Percentiles rank a stretch among this genome's conserved stretches.
phyloP scores from a whole-genome alignment of 768 basidiomycete genomes.

The Nidula microcarpa region DNA sequence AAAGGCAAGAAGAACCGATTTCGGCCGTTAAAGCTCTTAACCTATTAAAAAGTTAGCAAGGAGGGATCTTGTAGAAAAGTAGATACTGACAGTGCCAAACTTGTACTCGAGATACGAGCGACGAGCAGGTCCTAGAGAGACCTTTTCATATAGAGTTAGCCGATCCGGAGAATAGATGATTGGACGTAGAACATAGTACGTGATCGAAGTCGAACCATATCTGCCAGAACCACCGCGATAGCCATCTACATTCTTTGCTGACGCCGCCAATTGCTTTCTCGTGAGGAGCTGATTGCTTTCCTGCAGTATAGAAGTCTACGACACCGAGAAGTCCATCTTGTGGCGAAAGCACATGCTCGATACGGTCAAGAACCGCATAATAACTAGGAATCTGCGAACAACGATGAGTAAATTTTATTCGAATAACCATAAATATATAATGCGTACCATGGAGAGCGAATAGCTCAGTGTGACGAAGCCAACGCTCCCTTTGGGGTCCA shows the following conservation, averaged over 20 bases:
- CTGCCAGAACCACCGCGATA: slow-evolving; percentile 77
- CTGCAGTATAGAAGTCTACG: slow-evolving; percentile 72
- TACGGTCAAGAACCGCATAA: slow-evolving; percentile 63
- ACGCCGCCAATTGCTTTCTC: slow-evolving; percentile 62
- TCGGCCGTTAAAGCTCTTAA: slow-evolving; percentile 70
- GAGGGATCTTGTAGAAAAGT: not conserved
- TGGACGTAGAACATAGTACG: slow-evolving; percentile 20
- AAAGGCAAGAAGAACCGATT: slow-evolving; percentile 68
- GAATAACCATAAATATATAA: not conserved
- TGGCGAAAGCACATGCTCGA: slow-evolving; percentile 61
- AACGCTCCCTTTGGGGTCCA: slow-evolving; percentile 52
- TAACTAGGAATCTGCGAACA: slow-evolving; percentile 52
- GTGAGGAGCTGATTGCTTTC: slow-evolving; percentile 49
- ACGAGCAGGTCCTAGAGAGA: slow-evolving; percentile 52
- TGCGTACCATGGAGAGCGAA: slow-evolving; percentile 50
- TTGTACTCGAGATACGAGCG: slow-evolving; percentile 76
- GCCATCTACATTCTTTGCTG: slow-evolving; percentile 59
- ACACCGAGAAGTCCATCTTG: slow-evolving; percentile 59
- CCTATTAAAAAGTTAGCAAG: slow-evolving; percentile 16
- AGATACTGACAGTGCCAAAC: slow-evolving; percentile 59
- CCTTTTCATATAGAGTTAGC: slow-evolving; percentile 12
- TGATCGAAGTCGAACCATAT: slow-evolving; percentile 64
- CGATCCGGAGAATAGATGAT: not conserved
- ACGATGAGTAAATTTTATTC: not conserved
- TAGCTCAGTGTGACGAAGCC: slow-evolving; percentile 54